phyloP scores from a whole-genome alignment of 2,329 filamentous ascomycete species.

The Byssothecium circinans region DNA sequence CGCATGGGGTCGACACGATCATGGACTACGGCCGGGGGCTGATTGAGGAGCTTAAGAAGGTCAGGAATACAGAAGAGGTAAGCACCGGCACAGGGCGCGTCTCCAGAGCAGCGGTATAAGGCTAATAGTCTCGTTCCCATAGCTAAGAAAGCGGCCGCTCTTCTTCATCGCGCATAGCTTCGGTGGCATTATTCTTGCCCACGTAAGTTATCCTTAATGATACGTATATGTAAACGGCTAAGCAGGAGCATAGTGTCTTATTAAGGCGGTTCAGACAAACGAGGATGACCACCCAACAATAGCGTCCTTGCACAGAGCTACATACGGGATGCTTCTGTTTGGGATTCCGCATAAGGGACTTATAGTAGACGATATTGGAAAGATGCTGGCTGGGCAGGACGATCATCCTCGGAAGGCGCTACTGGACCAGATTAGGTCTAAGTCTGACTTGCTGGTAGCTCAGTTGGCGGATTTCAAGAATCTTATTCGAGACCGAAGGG shows the following conservation, averaged over 20 bases:
- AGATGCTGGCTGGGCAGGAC: constrained; percentile 6
- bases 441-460: constrained; percentile 12
- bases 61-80: constrained; percentile 10
- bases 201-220: too few species aligned
- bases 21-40: constrained; percentile 17
- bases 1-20: constrained; percentile 23
- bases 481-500: constrained; percentile 28
- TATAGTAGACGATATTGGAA: constrained; percentile 10
- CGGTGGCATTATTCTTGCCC: constrained; percentile 31
- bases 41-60: constrained; percentile 13
- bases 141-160: constrained; percentile 22
- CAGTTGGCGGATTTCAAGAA: constrained; percentile 32
- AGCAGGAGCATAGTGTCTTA: too few species aligned
- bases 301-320: constrained; percentile 14
- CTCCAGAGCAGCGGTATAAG: too few species aligned
- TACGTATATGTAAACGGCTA: too few species aligned
- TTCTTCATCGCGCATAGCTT: constrained; percentile 25
- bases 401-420: constrained; percentile 6
- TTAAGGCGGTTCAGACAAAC: too few species aligned
- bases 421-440: constrained; percentile 3
- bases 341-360: constrained; percentile 14
- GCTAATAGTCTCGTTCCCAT: too few species aligned
- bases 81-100: too few species aligned
- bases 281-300: too few species aligned
- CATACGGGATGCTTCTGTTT: constrained; percentile 16